Percentiles rank a stretch among this genome's conserved stretches.
Conservation (phyloP, 805 yeast species). For the Lachancea lanzarotensis region DNA sequence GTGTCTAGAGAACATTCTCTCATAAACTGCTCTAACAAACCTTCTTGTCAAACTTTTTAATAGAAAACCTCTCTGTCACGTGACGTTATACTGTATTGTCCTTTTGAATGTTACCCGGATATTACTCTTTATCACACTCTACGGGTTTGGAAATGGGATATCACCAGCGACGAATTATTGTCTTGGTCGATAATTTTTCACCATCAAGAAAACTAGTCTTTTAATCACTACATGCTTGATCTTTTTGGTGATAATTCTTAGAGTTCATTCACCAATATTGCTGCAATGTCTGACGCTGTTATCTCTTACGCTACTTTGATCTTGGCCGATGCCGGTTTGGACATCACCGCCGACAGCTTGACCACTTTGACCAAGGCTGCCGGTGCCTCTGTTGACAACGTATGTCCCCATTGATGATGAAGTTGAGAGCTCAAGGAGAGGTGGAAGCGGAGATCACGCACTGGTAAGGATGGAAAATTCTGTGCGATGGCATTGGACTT, state of each 20-base stretch:
- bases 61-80: no score
- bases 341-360: constrained; percentile 79
- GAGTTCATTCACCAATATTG: neutral
- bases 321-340: constrained; percentile 96
- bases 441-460: no score
- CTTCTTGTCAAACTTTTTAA: no score
- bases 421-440: no score
- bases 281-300: constrained; percentile 85
- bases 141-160: neutral
- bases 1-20: no score
- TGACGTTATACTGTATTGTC: no score
- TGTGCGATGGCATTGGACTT: no score
- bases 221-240: neutral
- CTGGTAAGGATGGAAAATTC: no score
- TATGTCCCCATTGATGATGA: constrained; percentile 15
- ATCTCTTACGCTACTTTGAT: constrained; percentile 98
- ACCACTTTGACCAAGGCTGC: constrained; percentile 69
- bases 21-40: no score
- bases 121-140: neutral
- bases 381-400: constrained; percentile 63
- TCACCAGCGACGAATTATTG: constrained; percentile 2
- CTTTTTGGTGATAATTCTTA: neutral
- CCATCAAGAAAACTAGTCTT: neutral
- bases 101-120: no score
- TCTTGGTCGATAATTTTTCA: neutral